Evolutionary conservation across 2,329 filamentous ascomycete species (phyloP).

Genomic region (Fusarium udum): DNA sequence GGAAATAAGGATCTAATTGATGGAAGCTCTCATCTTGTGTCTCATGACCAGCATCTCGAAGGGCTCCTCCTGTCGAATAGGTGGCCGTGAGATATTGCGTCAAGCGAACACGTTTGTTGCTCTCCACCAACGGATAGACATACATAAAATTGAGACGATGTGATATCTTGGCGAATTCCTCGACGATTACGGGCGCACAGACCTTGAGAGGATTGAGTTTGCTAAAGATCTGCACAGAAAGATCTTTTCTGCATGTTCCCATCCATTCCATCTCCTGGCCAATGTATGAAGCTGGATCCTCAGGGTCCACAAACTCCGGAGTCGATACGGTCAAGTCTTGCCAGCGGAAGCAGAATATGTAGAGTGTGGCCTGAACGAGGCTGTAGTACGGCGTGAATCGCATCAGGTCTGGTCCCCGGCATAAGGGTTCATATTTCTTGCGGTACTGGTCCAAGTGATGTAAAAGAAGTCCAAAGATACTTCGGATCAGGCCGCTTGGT

Average conservation of each 20-base stretch:
- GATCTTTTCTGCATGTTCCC: slow-evolving; percentile 74
- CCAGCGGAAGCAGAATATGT: slow-evolving; percentile 99
- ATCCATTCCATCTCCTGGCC: slow-evolving; percentile 83
- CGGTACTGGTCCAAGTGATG: slow-evolving; percentile 80
- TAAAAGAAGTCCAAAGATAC: slow-evolving; percentile 82
- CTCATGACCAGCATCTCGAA: slow-evolving; percentile 59
- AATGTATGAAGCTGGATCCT: slow-evolving; percentile 67
- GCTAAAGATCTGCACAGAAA: slow-evolving; percentile 83
- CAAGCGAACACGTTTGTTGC: slow-evolving; percentile 89
- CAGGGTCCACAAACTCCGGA: slow-evolving; percentile 68
- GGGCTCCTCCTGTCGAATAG: slow-evolving; percentile 63
- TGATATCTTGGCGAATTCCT: slow-evolving; percentile 89
- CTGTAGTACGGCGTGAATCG: slow-evolving; percentile 88
- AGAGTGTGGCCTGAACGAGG: slow-evolving; percentile 86
- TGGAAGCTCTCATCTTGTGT: slow-evolving; percentile 78
- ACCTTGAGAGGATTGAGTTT: slow-evolving; percentile 95
- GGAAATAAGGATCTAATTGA: slow-evolving; percentile 93
- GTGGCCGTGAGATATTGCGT: slow-evolving; percentile 72
- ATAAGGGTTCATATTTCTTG: slow-evolving; percentile 74
- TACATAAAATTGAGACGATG: slow-evolving; percentile 89
- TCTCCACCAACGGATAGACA: slow-evolving; percentile 86
- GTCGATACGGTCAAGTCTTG: slow-evolving; percentile 79
- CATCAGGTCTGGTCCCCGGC: slow-evolving; percentile 84
- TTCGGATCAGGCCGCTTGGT: slow-evolving; percentile 77
- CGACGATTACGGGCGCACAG: slow-evolving; percentile 88